phyloP scores from a whole-genome alignment of 1,284 basidiomycete genomes.

The Thelephora terrestris region DNA sequence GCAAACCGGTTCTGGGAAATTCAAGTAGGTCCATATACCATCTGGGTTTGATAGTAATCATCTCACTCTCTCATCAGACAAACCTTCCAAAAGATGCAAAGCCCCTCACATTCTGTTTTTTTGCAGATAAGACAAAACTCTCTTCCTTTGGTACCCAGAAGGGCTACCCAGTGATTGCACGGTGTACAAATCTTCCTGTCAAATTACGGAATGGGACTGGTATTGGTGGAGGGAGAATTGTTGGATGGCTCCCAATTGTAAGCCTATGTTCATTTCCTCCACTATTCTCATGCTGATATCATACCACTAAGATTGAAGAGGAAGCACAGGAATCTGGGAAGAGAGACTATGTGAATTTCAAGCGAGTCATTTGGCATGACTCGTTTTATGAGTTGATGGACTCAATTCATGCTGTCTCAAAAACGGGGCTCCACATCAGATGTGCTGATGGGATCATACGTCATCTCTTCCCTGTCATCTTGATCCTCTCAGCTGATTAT shows the following conservation, averaged over 20 bases:
- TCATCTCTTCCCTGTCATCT: conserved; percentile 18
- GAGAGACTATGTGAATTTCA: background rate
- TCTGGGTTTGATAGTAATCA: too few relatives aligned
- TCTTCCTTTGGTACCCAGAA: conserved; percentile 32
- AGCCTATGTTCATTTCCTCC: conserved; percentile 1
- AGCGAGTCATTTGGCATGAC: conserved; percentile 21
- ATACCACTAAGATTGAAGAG: background rate
- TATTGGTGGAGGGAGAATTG: conserved; percentile 25
- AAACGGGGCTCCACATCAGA: conserved; percentile 10
- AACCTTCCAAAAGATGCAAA: conserved; percentile 14
- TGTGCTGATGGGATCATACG: conserved; percentile 14
- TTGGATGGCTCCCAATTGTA: conserved; percentile 34
- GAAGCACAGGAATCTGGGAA: background rate
- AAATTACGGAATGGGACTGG: conserved; percentile 27
- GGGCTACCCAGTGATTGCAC: conserved; percentile 31
- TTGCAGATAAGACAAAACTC: conserved; percentile 34
- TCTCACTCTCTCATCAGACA: conserved; percentile 9
- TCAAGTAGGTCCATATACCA: conserved; percentile 4
- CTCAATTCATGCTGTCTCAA: conserved; percentile 7
- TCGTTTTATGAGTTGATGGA: conserved; percentile 16
- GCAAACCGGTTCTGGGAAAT: conserved; percentile 3
- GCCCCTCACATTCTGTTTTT: conserved; percentile 23
- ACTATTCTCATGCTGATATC: background rate
- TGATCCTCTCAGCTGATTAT: conserved; percentile 24
- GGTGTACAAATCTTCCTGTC: conserved; percentile 25